These are phyloP conservation scores for Paxillus rubicundulus DNA, from an alignment of 768 basidiomycete species.

Conservation along the genomic window DNA sequence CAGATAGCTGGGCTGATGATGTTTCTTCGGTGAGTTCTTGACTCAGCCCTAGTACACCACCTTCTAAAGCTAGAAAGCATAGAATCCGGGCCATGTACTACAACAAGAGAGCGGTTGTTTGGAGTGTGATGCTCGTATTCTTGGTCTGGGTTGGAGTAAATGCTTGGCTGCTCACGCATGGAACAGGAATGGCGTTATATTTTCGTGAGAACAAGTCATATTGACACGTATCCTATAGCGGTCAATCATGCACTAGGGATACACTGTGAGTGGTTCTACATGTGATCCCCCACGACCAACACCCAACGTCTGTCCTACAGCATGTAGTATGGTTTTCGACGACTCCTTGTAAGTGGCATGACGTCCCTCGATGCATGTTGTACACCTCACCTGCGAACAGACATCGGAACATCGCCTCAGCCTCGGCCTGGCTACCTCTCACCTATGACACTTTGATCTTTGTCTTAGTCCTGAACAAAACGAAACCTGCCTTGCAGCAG, in stretches of 20 bases:
- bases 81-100: constrained; percentile 21
- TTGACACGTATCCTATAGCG: background rate
- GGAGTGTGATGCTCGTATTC: constrained; percentile 30
- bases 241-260: constrained; percentile 9
- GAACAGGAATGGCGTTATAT: constrained; percentile 40
- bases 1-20: constrained; percentile 42
- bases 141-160: constrained; percentile 46
- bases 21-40: constrained; percentile 37
- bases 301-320: constrained; percentile 19
- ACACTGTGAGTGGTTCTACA: constrained; percentile 10
- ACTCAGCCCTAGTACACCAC: background rate
- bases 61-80: background rate
- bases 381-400: constrained; percentile 8
- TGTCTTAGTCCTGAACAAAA: constrained; percentile 32
- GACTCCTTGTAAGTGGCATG: constrained; percentile 17
- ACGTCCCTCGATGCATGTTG: background rate
- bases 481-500: constrained; percentile 19
- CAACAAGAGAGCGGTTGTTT: constrained; percentile 5
- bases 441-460: constrained; percentile 39
- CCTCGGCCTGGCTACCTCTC: constrained; percentile 42
- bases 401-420: constrained; percentile 26
- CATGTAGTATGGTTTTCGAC: constrained; percentile 41
- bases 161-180: constrained; percentile 52
- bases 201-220: background rate
- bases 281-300: constrained; percentile 29